These are phyloP conservation scores for Myrica gale DNA, from an alignment of 306 rosid species.

Conservation along the genomic window DNA sequence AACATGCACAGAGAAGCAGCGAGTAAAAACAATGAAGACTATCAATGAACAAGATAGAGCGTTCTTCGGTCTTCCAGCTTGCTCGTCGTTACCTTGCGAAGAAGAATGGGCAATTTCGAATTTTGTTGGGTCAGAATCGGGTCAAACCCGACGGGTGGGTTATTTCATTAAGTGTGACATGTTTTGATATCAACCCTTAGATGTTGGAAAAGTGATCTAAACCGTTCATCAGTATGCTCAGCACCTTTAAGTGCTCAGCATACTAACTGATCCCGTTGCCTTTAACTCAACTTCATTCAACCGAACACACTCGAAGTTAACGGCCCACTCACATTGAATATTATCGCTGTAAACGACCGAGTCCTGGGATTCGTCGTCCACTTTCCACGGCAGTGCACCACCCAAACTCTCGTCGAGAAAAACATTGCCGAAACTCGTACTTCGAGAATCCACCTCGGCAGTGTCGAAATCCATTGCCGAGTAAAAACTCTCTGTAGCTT, in stretches of 20 bases:
- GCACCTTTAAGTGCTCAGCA: too few relatives aligned
- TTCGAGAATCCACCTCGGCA: background rate
- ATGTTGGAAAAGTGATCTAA: too few relatives aligned
- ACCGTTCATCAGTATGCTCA: too few relatives aligned
- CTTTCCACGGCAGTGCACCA: background rate
- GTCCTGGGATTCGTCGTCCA: background rate
- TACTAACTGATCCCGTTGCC: too few relatives aligned
- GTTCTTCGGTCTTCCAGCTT: background rate
- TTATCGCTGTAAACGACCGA: background rate
- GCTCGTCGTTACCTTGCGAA: background rate
- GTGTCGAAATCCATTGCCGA: background rate
- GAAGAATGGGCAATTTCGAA: too few relatives aligned
- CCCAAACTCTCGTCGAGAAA: background rate
- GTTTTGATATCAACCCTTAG: too few relatives aligned
- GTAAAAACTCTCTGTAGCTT: background rate
- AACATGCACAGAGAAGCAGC: too few relatives aligned
- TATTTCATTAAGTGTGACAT: too few relatives aligned
- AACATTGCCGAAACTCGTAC: background rate
- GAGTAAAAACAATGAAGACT: background rate
- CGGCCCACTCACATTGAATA: background rate
- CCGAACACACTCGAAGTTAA: background rate
- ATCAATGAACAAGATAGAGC: background rate
- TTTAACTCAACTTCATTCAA: background rate
- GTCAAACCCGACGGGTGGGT: too few relatives aligned
- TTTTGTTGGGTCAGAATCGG: too few relatives aligned